Evolutionary conservation across 2,329 filamentous ascomycete genomes (phyloP).

Genomic region (Trichoderma koningii): DNA sequence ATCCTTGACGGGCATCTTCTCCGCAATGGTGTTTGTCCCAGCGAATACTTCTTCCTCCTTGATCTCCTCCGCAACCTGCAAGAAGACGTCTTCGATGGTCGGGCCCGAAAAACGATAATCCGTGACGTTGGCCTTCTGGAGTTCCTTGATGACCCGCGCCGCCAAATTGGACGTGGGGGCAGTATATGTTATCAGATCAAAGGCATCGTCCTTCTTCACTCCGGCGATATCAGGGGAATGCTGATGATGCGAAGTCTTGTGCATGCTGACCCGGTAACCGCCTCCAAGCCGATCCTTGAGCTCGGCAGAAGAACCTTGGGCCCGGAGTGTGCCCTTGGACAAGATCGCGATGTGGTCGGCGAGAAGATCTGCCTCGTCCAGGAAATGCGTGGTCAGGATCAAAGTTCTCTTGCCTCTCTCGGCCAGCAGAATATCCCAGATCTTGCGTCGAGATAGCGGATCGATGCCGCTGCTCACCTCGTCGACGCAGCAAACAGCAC

Average conservation of each 20-base stretch:
- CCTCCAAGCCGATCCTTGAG: constrained; percentile 81
- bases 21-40: constrained; percentile 18
- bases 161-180: constrained; percentile 70
- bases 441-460: constrained; percentile 80
- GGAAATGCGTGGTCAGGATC: constrained; percentile 87
- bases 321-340: constrained; percentile 79
- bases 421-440: constrained; percentile 89
- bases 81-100: constrained; percentile 89
- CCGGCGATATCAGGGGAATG: constrained; percentile 55
- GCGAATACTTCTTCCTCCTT: constrained; percentile 51
- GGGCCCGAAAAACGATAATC: constrained; percentile 87
- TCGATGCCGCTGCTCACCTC: constrained; percentile 90
- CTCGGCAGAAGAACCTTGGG: constrained; percentile 80
- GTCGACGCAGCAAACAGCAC: constrained; percentile 84
- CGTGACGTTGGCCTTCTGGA: constrained; percentile 67
- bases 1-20: constrained; percentile 34
- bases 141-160: constrained; percentile 66
- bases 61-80: constrained; percentile 81
- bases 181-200: constrained; percentile 73
- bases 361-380: constrained; percentile 88
- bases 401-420: constrained; percentile 82
- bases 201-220: constrained; percentile 59
- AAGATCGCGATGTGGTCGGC: constrained; percentile 87
- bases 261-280: constrained; percentile 79
- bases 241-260: constrained; percentile 56